Evolutionary conservation across 306 rosid species (phyloP), one percentile per base, ranked within the genome.

Genomic region (Castanea mollissima): DNA sequence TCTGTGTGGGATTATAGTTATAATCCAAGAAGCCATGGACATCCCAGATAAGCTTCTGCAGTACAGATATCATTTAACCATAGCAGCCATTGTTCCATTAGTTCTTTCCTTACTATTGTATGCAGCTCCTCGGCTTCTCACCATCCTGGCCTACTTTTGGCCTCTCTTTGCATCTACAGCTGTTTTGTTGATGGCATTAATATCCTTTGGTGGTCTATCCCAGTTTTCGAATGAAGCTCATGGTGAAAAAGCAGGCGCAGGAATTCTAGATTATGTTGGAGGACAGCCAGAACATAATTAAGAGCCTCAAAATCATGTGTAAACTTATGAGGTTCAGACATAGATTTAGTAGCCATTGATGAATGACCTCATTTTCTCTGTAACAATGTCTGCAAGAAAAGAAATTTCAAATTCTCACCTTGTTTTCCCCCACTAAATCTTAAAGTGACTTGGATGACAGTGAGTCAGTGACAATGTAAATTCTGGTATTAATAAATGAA

Each of bases 141-240:
- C 67, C 70, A 86, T 94, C 73, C 29, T 94, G 77, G 89, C 89
- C 29, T 92, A 81, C 79, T 94, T 94, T 78, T 92, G 93, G 98
- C 97, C 97, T 49, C 89, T 94, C 62, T 87, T 94, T 67, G 94
- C 89, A 73, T 92, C 97, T 69, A 94, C 97, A 5, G 82, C 93
- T 6, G 85, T 89, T 0, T 89, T 94, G 70, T 69, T 94, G 82
- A 81, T 85, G n/a, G 69, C 77, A 21, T 83, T 88, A 67, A 55
- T 85, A 41, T 90, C 86, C 78, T 90, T 94, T 75, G 90, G 92
- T 65, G 93, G 97, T 5, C 79, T 89, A 76, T 83, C 94, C 12
- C 88, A 83, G 78, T 49, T 85, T 63, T 79, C 97, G 25, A 83
- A 60, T 15, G 89, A 91, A 72, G 74, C 69, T 71, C 89, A 86